Percentiles rank a stretch among this genome's conserved stretches.
Evolutionary conservation across 345 rosid genomes (phyloP).

Genomic region (Euphorbia lathyris): DNA sequence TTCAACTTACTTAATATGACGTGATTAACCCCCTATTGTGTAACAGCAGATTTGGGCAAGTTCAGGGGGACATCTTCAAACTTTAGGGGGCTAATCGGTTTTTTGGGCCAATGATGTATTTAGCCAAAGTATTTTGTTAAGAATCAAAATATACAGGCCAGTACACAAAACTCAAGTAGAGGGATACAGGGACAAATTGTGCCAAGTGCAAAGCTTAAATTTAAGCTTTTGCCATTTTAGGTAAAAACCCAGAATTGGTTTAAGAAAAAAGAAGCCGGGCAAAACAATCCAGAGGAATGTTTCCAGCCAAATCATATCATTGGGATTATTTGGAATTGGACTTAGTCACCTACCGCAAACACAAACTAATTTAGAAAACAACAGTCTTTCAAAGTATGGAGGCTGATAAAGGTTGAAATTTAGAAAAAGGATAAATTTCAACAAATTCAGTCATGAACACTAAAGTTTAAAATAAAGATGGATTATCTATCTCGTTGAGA

Average conservation of each 20-base stretch:
- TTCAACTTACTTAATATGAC: too few species aligned
- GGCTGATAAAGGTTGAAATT: not conserved
- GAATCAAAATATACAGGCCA: not conserved
- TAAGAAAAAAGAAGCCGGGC: not conserved
- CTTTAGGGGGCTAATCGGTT: too few species aligned
- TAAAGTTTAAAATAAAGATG: not conserved
- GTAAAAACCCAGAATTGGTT: too few species aligned
- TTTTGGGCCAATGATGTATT: too few species aligned
- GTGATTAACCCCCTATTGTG: too few species aligned
- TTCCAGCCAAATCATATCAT: not conserved
- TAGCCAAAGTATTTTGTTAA: not conserved
- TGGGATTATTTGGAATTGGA: not conserved
- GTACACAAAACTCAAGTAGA: too few species aligned
- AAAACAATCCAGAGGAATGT: not conserved
- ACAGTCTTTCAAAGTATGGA: not conserved
- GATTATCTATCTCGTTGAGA: not conserved
- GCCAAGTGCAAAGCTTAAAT: not conserved
- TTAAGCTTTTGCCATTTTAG: too few species aligned
- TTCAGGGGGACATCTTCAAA: too few species aligned
- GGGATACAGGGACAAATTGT: not conserved
- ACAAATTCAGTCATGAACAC: not conserved
- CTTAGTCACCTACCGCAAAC: not conserved
- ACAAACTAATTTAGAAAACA: not conserved
- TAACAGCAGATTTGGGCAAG: too few species aligned
- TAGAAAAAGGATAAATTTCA: not conserved